Conservation (phyloP, 108 stramenopile species). For the Mayamaea pseudoterrestris region DNA sequence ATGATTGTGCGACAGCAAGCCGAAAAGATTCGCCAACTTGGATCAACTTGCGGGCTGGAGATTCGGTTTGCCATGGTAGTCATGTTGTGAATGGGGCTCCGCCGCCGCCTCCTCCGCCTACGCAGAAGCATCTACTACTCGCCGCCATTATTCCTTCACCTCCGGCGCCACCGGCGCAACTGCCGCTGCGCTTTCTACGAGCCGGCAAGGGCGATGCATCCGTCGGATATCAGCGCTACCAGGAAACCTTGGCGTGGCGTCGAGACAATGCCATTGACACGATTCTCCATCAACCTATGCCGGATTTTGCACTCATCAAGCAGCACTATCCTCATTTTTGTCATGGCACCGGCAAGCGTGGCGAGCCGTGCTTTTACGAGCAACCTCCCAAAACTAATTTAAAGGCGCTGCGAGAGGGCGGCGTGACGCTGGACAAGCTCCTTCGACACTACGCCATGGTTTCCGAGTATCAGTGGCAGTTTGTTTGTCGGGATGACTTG, state of each 20-base stretch:
- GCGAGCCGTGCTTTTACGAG: conserved; percentile 58
- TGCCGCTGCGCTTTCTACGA: conserved; percentile 50
- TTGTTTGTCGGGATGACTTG: conserved; percentile 41
- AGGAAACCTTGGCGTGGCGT: conserved; percentile 54
- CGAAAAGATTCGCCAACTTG: no score
- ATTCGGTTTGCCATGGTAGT: no score
- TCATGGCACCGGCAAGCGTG: conserved; percentile 37
- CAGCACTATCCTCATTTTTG: conserved; percentile 57
- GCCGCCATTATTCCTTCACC: conserved; percentile 1
- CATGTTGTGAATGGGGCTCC: background rate
- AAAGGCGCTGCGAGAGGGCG: conserved; percentile 30
- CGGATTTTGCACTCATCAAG: conserved; percentile 45
- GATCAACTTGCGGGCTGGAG: no score
- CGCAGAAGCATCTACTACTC: background rate
- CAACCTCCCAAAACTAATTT: conserved; percentile 54
- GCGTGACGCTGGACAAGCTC: conserved; percentile 29
- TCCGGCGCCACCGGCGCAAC: conserved; percentile 9
- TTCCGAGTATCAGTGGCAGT: conserved; percentile 65
- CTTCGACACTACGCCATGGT: conserved; percentile 63
- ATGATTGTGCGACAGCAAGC: no score
- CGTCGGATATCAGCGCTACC: conserved; percentile 45
- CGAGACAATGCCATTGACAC: conserved; percentile 42
- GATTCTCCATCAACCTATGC: conserved; percentile 38
- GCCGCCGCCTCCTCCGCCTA: background rate
- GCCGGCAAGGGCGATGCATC: conserved; percentile 51